Conservation (phyloP, 106 monocot genomes). For the Allium sativum region DNA sequence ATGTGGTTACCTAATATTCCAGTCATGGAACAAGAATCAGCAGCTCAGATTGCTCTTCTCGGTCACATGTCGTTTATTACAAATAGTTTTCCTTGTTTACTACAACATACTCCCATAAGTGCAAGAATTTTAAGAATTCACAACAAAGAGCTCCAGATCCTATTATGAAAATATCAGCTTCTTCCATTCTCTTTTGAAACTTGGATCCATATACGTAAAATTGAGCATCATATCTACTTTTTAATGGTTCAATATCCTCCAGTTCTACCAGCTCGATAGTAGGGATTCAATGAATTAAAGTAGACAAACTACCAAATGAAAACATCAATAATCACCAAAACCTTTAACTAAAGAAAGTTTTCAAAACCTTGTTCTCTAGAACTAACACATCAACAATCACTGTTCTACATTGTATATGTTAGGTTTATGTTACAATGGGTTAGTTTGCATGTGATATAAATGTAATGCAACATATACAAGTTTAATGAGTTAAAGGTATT, state of each 20-base stretch:
- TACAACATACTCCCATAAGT: constrained; percentile 82
- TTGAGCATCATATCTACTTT: constrained; percentile 54
- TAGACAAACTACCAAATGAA: constrained; percentile 47
- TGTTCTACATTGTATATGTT: too few species aligned
- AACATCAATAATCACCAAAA: too few species aligned
- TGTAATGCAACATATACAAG: neutral
- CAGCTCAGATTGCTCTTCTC: constrained; percentile 96
- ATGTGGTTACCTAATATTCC: constrained; percentile 95
- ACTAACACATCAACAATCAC: too few species aligned
- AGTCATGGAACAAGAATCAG: constrained; percentile 85
- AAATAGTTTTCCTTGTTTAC: constrained; percentile 60
- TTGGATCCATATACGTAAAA: constrained; percentile 58
- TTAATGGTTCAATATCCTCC: constrained; percentile 38
- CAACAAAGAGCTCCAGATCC: constrained; percentile 92
- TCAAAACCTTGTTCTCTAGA: too few species aligned
- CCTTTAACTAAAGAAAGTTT: too few species aligned
- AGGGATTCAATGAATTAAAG: constrained; percentile 69
- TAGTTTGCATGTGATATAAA: too few species aligned
- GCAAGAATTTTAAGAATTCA: constrained; percentile 94
- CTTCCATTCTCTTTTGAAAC: constrained; percentile 72
- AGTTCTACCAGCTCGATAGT: constrained; percentile 36
- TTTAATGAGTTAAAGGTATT: constrained; percentile 7
- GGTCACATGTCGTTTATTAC: constrained; percentile 93
- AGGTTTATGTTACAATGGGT: too few species aligned
- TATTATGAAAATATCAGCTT: constrained; percentile 68